Base-by-base conservation (phyloP, 1,139 yeast species). In the Spencermartinsiella ligniputridi region DNA sequence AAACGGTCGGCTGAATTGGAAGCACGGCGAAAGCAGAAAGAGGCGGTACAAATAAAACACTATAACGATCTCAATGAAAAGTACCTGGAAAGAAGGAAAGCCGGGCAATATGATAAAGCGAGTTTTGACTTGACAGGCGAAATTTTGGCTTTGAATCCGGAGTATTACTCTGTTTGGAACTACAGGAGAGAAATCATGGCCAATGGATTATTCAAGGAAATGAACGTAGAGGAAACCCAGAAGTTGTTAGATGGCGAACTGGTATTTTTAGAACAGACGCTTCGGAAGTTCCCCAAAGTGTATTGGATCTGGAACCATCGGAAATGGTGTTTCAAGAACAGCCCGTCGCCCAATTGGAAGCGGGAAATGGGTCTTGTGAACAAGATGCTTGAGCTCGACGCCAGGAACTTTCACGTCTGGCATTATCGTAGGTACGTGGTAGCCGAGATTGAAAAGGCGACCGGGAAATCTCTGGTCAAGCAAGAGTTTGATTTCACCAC, bases 291-390 rank as follows among this genome's bases (percentile, higher is more conserved):
- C 53, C 98, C 99, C 2, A 92, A 92, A 62, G 86, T 90, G 32
- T 92, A 92, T 62, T 90, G 97, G 96, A 82, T 92, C 16, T 92
- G 97, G 97, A 85, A 83, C 57, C 97, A 92, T 62, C 73, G 99
- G 25, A 68, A 77, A 17, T 92, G 98, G 98, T 76, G 87, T 42
- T 66, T 92, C 35, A 71, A 75, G 44, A 69, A 72, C 48, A 69
- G 79, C 40, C 79, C 83, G 3, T 57, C 60, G 1, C 74, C 77
- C 3, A 69, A 83, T 45, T 89, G 95, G 95, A 61, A 70, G 12
- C 66, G 63, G 39, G 98, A 92, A 59, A 66, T 92, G 54, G 72
- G 64, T 1, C 72, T 88, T 8, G 90, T 87, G 1, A 76, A 78
- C 42, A 81, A 79, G 57, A 68, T 92, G 56, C 71, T 92, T 45